Percentiles rank a stretch among this genome's conserved stretches.
phyloP scores from a whole-genome alignment of 805 yeast species.

The Tetrapisispora pingtungensis region DNA sequence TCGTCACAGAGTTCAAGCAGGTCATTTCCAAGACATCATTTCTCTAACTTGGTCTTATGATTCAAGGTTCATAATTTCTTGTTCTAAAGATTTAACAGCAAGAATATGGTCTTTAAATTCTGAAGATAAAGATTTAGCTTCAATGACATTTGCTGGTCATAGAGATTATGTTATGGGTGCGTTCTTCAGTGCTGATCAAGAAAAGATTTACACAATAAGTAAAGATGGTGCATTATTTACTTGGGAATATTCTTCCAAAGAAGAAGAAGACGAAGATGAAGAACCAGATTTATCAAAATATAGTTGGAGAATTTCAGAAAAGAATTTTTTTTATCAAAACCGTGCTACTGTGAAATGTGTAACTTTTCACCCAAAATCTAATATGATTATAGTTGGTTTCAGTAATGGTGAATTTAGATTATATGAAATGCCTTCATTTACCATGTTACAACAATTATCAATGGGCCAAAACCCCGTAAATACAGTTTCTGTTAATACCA shows the following conservation, averaged over 20 bases:
- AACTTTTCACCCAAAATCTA: slow-evolving; percentile 66
- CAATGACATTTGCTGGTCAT: slow-evolving; percentile 85
- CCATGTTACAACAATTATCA: slow-evolving; percentile 71
- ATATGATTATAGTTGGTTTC: slow-evolving; percentile 80
- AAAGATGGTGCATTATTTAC: slow-evolving; percentile 89
- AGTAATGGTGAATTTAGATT: slow-evolving; percentile 82
- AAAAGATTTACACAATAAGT: slow-evolving; percentile 80
- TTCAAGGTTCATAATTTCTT: slow-evolving; percentile 74
- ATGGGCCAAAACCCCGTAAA: slow-evolving; percentile 89
- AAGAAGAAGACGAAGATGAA: slow-evolving; percentile 35
- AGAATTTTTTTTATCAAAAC: slow-evolving; percentile 61
- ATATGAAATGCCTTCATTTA: slow-evolving; percentile 77
- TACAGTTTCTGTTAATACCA: slow-evolving; percentile 63
- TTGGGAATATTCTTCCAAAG: slow-evolving; percentile 74
- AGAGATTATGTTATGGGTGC: slow-evolving; percentile 81
- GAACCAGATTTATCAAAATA: slow-evolving; percentile 32
- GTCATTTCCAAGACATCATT: slow-evolving; percentile 77
- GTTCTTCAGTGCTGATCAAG: slow-evolving; percentile 80
- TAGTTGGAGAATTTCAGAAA: slow-evolving; percentile 77
- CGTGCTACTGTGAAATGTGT: slow-evolving; percentile 63
- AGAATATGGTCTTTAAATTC: slow-evolving; percentile 69
- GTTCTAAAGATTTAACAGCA: slow-evolving; percentile 85
- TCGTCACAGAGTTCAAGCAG: slow-evolving; percentile 81
- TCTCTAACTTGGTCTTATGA: slow-evolving; percentile 84
- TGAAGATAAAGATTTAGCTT: slow-evolving; percentile 57